phyloP scores from a whole-genome alignment of 148 eudicot genomes.

The Chenopodium formosanum region DNA sequence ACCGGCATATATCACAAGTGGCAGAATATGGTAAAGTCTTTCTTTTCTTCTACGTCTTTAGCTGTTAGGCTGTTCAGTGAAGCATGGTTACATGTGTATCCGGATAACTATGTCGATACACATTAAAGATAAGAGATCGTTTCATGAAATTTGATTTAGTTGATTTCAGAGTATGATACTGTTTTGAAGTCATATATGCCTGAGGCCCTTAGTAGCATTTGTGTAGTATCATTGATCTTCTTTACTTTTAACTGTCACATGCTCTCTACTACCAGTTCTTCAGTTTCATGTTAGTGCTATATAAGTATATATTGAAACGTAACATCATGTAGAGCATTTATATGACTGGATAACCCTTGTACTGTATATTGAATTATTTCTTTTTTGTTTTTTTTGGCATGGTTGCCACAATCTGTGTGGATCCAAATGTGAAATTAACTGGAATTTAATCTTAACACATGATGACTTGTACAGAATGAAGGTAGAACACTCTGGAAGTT shows the following conservation, averaged over 20 bases:
- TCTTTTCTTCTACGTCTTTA: neutral
- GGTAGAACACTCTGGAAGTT: slow-evolving; percentile 83
- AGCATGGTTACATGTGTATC: neutral
- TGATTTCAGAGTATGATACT: neutral
- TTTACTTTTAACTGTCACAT: neutral
- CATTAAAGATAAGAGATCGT: neutral
- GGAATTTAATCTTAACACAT: slow-evolving; percentile 6
- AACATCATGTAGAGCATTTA: neutral
- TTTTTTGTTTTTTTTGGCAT: neutral
- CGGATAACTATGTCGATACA: neutral
- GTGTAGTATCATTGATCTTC: neutral
- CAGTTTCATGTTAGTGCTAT: neutral
- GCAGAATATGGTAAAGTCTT: slow-evolving; percentile 73
- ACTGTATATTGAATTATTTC: neutral
- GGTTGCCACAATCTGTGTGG: slow-evolving; percentile 1
- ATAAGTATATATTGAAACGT: neutral
- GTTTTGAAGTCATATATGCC: neutral
- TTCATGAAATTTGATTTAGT: neutral
- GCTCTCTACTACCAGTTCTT: neutral
- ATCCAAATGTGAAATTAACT: slow-evolving; percentile 4
- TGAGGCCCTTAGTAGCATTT: neutral
- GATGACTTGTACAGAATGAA: slow-evolving; percentile 58
- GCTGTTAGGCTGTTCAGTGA: neutral
- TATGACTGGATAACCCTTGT: neutral
- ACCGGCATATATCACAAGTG: slow-evolving; percentile 90